Conservation (phyloP, 2,329 filamentous ascomycete genomes). For the Penicillium occitanis region DNA sequence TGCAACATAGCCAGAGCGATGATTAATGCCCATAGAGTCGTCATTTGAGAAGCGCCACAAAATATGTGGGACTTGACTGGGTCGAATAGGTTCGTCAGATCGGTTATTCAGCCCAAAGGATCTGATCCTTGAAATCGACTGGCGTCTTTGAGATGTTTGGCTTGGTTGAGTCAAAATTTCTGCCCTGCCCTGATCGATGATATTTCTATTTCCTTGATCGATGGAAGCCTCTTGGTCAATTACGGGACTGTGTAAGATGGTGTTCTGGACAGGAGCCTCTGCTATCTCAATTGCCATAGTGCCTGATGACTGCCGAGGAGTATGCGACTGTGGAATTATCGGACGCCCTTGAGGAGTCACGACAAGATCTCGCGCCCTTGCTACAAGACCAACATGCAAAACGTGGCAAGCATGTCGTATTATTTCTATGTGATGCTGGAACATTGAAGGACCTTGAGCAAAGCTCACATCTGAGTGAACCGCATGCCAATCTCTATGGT, state of each 20-base stretch:
- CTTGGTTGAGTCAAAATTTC: neutral
- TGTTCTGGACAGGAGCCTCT: too few species aligned
- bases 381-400: conserved; percentile 1
- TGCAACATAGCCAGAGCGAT: conserved; percentile 26
- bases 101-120: conserved; percentile 13
- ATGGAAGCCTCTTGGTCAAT: too few species aligned
- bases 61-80: conserved; percentile 30
- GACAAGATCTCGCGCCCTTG: conserved; percentile 9
- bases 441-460: conserved; percentile 24
- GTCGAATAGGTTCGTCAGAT: neutral
- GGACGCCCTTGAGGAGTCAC: neutral
- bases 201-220: too few species aligned
- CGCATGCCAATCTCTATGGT: conserved; percentile 27
- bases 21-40: conserved; percentile 36
- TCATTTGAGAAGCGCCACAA: conserved; percentile 35
- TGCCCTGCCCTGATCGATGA: neutral
- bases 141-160: neutral
- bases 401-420: neutral
- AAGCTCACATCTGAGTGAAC: conserved; percentile 27
- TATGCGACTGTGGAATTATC: too few species aligned
- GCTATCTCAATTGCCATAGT: too few species aligned
- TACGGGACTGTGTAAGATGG: too few species aligned
- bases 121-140: neutral
- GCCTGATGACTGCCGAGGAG: too few species aligned
- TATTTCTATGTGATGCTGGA: conserved; percentile 21